Evolutionary conservation across 2,329 filamentous ascomycete genomes (phyloP).

Genomic region (Aspergillus alliaceus): DNA sequence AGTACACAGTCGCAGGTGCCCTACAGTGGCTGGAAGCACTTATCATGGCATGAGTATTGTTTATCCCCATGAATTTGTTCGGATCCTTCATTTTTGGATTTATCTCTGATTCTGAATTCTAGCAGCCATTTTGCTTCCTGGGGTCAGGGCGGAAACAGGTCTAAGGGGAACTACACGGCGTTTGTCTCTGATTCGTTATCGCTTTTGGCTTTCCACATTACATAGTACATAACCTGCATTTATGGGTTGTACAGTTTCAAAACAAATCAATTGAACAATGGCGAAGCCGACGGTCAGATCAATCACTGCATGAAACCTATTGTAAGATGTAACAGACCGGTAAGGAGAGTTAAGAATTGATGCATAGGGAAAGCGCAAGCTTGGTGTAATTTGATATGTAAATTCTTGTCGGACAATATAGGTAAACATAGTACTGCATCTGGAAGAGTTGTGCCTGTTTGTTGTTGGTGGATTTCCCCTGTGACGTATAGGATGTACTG

Average conservation of each 20-base stretch:
- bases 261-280: neutral
- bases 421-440: neutral
- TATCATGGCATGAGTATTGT: neutral
- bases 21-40: neutral
- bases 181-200: neutral
- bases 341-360: too few relatives aligned
- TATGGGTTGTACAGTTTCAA: neutral
- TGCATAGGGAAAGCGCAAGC: too few relatives aligned
- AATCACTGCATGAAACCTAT: neutral
- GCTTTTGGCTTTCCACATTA: neutral
- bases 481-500: too few relatives aligned
- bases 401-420: neutral
- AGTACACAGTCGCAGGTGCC: neutral
- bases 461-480: conserved; percentile 1
- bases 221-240: neutral
- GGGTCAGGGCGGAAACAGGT: neutral
- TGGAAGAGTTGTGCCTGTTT: neutral
- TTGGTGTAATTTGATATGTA: neutral
- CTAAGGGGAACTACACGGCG: neutral
- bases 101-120: neutral
- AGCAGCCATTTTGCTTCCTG: neutral
- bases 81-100: neutral
- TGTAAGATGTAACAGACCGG: neutral
- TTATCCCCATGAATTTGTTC: neutral
- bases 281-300: neutral